Conservation (phyloP, 805 yeast genomes). For the Cyberlindnera galapagoensis region DNA sequence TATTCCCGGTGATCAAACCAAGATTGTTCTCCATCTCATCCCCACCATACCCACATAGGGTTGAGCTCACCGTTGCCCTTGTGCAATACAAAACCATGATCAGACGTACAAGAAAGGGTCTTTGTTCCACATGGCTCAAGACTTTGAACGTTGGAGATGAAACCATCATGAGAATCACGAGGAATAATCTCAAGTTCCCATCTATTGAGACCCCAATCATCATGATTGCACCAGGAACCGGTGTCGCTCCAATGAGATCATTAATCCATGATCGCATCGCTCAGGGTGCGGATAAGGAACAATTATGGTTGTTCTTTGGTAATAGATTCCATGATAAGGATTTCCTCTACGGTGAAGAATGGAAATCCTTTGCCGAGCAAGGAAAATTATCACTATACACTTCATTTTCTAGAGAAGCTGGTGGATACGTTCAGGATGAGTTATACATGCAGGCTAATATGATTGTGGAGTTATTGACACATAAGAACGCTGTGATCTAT, state of each 20-base stretch:
- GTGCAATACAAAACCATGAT: slow-evolving; percentile 84
- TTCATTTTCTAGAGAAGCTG: slow-evolving; percentile 45
- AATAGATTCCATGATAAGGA: slow-evolving; percentile 63
- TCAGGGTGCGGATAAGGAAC: slow-evolving; percentile 29
- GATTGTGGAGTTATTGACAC: slow-evolving; percentile 46
- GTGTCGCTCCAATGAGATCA: slow-evolving; percentile 87
- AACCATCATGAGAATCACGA: slow-evolving; percentile 45
- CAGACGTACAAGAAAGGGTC: slow-evolving; percentile 67
- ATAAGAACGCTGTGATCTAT: slow-evolving; percentile 56
- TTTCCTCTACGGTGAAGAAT: slow-evolving; percentile 52
- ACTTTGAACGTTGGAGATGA: slow-evolving; percentile 39
- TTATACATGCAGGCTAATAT: slow-evolving; percentile 44
- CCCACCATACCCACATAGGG: slow-evolving; percentile 28
- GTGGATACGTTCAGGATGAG: slow-evolving; percentile 74
- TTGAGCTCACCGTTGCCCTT: slow-evolving; percentile 75
- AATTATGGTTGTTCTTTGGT: slow-evolving; percentile 63
- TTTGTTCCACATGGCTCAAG: slow-evolving; percentile 75
- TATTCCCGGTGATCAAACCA: slow-evolving; percentile 74
- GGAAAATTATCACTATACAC: slow-evolving; percentile 35
- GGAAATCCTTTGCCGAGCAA: slow-evolving; percentile 33
- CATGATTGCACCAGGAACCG: slow-evolving; percentile 91
- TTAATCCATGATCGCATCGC: slow-evolving; percentile 33
- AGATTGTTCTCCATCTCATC: slow-evolving; percentile 85
- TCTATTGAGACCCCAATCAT: slow-evolving; percentile 42
- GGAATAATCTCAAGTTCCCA: slow-evolving; percentile 35